Evolutionary conservation across 2,329 filamentous ascomycete genomes (phyloP), one percentile per base, ranked within the genome.

Genomic region (Myriosclerotinia duriaeana): DNA sequence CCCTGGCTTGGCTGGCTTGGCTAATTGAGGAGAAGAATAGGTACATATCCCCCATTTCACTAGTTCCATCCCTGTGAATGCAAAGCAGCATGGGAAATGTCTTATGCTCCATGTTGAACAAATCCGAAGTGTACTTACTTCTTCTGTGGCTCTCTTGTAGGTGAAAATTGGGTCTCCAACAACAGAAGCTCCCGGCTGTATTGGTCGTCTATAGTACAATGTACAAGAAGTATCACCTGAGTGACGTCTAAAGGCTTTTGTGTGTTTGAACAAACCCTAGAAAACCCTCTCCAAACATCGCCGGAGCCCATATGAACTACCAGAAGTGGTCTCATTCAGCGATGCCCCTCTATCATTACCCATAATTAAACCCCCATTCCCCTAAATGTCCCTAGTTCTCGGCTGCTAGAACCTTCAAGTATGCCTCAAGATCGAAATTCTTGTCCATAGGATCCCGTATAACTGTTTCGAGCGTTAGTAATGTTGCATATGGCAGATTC

Each of bases 361-460:
- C 71, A 70, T 72, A 71, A 71, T 72, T 73, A 74, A 68, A 68
- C 66, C 67, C 69, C 67, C 65, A 30, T 38, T 61, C n/a, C 52
- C 38, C 36, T 4, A 12, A 52, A 30, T 62, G 50, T n/a, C 61
- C 67, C 67, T 75, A 74, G 62, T 73, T 76, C 72, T 83, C 81
- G 61, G 78, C 80, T 64, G 79, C 79, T 74, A 92, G 80, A 74
- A 86, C 83, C 76, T 87, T 85, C 79, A 97, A 81, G 79, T 87
- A 92, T 74, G 90, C 88, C 84, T 98, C 94, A 74, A 98, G 84
- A 78, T 99, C 93, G 82, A 98, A 98, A 77, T 93, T 92, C 77
- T 93, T 88, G 82, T 95, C 88, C 77, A 89, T 87, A 69, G 89
- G 89, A 81, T 98, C 89, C 77, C 87, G 83, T 78, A 89, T 85